Conservation (phyloP, 345 rosid species). For the Eutrema japonicum region DNA sequence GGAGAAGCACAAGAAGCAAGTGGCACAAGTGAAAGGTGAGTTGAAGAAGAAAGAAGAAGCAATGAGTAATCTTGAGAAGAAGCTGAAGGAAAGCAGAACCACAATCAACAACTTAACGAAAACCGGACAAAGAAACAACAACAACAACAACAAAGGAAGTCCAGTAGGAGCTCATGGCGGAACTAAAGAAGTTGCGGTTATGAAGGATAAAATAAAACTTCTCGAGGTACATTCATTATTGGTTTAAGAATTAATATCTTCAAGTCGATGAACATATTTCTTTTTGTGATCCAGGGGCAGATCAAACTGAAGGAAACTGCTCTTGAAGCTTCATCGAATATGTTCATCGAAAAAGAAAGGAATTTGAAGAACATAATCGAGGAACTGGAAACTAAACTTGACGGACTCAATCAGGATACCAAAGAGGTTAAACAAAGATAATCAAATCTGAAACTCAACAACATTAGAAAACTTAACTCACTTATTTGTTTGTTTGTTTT, state of each 20-base stretch:
- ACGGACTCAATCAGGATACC: constrained; percentile 49
- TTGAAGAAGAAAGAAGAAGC: constrained; percentile 71
- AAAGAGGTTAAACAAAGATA: constrained; percentile 50
- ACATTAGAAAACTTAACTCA: not conserved
- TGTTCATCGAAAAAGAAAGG: constrained; percentile 65
- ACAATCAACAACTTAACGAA: constrained; percentile 49
- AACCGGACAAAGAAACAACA: constrained; percentile 39
- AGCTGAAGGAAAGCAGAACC: constrained; percentile 46
- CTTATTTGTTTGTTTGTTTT: not conserved
- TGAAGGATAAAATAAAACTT: constrained; percentile 62
- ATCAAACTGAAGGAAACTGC: constrained; percentile 68
- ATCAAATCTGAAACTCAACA: not conserved
- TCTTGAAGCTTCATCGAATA: constrained; percentile 58
- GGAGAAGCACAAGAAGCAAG: constrained; percentile 68
- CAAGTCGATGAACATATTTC: not conserved
- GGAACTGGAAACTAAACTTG: constrained; percentile 61
- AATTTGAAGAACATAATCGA: constrained; percentile 57
- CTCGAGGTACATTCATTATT: constrained; percentile 60
- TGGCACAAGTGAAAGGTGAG: constrained; percentile 59
- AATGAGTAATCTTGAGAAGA: constrained; percentile 52
- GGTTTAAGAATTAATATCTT: not conserved
- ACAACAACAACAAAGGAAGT: constrained; percentile 53
- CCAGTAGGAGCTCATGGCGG: constrained; percentile 42
- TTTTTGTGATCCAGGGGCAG: constrained; percentile 54
- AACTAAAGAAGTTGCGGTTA: constrained; percentile 58